Conservation (phyloP, 2,329 filamentous ascomycete species). For the Diaporthe citriasiana region DNA sequence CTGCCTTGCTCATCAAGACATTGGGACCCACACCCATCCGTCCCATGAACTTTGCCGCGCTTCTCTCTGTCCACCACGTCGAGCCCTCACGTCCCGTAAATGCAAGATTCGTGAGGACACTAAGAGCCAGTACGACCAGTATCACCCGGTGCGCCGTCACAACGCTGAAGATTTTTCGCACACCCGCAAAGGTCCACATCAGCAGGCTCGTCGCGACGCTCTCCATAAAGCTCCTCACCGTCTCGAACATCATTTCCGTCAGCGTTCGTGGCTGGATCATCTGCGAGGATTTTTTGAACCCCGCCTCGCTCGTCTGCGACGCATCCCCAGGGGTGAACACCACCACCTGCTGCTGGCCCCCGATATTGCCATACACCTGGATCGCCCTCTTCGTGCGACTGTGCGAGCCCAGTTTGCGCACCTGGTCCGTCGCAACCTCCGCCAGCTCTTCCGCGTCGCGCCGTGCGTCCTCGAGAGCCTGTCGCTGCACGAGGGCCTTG, state of each 20-base stretch:
- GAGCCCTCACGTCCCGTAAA: slow-evolving; percentile 81
- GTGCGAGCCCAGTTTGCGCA: slow-evolving; percentile 79
- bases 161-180: slow-evolving; percentile 77
- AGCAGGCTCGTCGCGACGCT: slow-evolving; percentile 82
- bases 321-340: slow-evolving; percentile 67
- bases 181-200: slow-evolving; percentile 78
- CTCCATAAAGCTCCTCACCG: slow-evolving; percentile 78
- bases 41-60: slow-evolving; percentile 84
- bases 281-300: slow-evolving; percentile 62
- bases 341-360: slow-evolving; percentile 75
- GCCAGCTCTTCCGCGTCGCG: slow-evolving; percentile 81
- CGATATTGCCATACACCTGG: slow-evolving; percentile 83
- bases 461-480: slow-evolving; percentile 81
- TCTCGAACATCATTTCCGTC: slow-evolving; percentile 80
- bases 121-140: slow-evolving; percentile 76
- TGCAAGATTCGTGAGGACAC: slow-evolving; percentile 79
- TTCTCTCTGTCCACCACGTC: slow-evolving; percentile 88
- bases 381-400: slow-evolving; percentile 83
- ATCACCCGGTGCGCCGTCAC: slow-evolving; percentile 82
- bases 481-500: slow-evolving; percentile 73
- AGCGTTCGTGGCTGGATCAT: slow-evolving; percentile 72
- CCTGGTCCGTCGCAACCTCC: slow-evolving; percentile 83
- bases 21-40: slow-evolving; percentile 85
- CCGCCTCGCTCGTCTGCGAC: slow-evolving; percentile 51
- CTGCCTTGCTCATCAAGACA: slow-evolving; percentile 83